Evolutionary conservation across 257 asterid genomes (phyloP).

Genomic region (Salvia splendens): DNA sequence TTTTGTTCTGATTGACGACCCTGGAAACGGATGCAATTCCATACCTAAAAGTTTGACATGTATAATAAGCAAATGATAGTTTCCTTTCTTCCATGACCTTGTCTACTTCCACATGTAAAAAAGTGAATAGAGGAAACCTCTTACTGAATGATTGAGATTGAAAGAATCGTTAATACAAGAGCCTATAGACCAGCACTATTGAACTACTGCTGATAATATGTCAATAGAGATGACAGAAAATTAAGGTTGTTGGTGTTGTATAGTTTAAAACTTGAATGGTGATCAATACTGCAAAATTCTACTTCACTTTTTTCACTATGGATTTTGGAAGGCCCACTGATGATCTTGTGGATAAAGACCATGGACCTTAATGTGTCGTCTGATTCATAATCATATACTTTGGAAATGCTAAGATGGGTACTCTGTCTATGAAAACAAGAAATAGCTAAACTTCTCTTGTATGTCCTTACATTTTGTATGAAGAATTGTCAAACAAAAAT

Average conservation of each 20-base stretch:
- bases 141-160: not conserved
- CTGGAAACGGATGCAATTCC: not conserved
- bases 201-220: conserved; percentile 1
- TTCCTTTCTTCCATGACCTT: not conserved
- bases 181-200: not conserved
- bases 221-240: not conserved
- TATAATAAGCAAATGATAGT: conserved; percentile 4
- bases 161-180: conserved; percentile 14
- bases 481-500: not conserved
- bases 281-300: not conserved
- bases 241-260: not conserved
- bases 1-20: not conserved
- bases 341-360: conserved; percentile 2
- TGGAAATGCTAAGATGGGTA: too few relatives aligned
- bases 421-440: not conserved
- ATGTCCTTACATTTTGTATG: not conserved
- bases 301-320: not conserved
- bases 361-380: conserved; percentile 9
- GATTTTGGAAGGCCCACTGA: not conserved
- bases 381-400: not conserved
- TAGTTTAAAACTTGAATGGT: not conserved
- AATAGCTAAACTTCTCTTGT: not conserved
- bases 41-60: not conserved
- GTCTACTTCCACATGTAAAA: conserved; percentile 1
- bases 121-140: not conserved